Percentiles rank a stretch among this genome's conserved stretches.
Conservation (phyloP, 2,329 filamentous ascomycete genomes). For the Diaporthe destruens region DNA sequence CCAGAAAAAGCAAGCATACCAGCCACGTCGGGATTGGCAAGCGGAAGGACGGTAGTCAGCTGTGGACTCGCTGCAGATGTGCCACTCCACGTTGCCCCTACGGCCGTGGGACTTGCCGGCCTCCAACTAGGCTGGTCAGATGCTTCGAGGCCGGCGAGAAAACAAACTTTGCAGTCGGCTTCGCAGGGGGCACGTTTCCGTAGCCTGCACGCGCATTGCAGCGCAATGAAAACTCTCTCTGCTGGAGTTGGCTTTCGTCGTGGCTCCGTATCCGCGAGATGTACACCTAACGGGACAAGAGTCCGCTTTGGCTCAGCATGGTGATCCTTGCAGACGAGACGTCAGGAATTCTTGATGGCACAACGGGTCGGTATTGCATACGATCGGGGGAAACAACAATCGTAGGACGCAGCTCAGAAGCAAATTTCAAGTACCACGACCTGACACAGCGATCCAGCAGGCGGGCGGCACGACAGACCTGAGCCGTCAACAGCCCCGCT, state of each 20-base stretch:
- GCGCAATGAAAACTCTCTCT: not conserved
- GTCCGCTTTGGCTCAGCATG: conserved; percentile 23
- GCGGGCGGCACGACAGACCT: conserved; percentile 31
- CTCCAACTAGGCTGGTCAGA: conserved; percentile 8
- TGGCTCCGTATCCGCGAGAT: conserved; percentile 24
- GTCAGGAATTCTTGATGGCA: conserved; percentile 31
- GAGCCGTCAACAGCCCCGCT: conserved; percentile 30
- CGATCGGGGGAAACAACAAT: conserved; percentile 27
- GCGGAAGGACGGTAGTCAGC: conserved; percentile 22
- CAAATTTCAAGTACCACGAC: conserved; percentile 37
- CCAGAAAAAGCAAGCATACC: conserved; percentile 27
- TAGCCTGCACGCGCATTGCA: conserved; percentile 1
- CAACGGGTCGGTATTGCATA: conserved; percentile 35
- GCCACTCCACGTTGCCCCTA: not conserved
- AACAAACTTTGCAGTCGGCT: conserved; percentile 5
- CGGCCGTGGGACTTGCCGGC: not conserved
- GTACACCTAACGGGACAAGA: conserved; percentile 15
- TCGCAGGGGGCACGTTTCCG: conserved; percentile 1
- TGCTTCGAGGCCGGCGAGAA: conserved; percentile 12
- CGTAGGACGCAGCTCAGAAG: conserved; percentile 11
- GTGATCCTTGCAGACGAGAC: conserved; percentile 23
- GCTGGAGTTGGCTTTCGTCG: not conserved
- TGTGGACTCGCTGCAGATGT: conserved; percentile 14
- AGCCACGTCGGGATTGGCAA: conserved; percentile 35
- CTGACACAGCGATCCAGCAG: conserved; percentile 33